These are phyloP conservation scores for Rosa multiflora DNA, from an alignment of 306 rosid species.

Conservation along the genomic window DNA sequence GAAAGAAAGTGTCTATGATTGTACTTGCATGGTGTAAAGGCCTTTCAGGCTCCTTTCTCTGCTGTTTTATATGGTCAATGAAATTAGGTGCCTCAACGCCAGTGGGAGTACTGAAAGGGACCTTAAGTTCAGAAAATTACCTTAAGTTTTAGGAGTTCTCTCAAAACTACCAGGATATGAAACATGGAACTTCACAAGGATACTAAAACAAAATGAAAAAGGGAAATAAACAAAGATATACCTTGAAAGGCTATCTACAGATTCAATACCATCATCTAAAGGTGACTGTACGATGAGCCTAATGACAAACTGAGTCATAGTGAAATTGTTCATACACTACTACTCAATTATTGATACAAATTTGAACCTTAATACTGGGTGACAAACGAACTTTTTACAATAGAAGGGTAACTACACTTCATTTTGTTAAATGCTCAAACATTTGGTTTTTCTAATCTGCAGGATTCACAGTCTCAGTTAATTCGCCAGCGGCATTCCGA, in stretches of 20 bases:
- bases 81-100: constrained; percentile 96
- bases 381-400: not conserved
- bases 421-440: no score
- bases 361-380: not conserved
- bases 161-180: not conserved
- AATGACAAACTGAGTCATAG: no score
- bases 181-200: not conserved
- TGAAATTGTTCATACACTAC: no score
- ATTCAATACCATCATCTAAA: constrained; percentile 74
- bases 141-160: not conserved
- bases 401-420: not conserved
- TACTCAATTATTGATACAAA: no score
- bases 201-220: constrained; percentile 11
- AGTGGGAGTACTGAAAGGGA: constrained; percentile 62
- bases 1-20: constrained; percentile 4
- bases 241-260: constrained; percentile 96
- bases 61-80: constrained; percentile 93
- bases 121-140: not conserved
- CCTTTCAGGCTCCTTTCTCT: constrained; percentile 88
- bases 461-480: no score
- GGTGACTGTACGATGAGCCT: no score
- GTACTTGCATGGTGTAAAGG: constrained; percentile 71
- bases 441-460: no score
- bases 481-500: no score
- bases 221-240: constrained; percentile 21